A percentile compares a stretch with the other conserved stretches of the same genome.
Evolutionary conservation across 208 protist genomes (phyloP).

Genomic region (Hexamita inflata): DNA sequence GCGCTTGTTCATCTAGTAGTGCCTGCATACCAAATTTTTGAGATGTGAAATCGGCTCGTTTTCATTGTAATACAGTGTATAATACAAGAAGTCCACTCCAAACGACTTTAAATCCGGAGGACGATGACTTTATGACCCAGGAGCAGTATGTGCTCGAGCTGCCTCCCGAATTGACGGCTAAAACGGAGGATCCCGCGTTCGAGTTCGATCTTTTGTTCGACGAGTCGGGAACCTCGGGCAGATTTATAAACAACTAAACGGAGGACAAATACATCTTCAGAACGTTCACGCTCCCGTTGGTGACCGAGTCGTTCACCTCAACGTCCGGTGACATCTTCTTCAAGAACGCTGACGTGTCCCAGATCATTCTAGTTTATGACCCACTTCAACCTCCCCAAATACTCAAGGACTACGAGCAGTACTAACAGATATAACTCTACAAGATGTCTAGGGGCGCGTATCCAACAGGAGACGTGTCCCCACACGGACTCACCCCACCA

Average conservation of each 20-base stretch:
- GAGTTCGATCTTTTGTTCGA: conserved; percentile 18
- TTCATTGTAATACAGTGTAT: too few relatives aligned
- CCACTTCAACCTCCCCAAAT: background rate
- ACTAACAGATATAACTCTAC: background rate
- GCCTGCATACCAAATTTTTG: too few relatives aligned
- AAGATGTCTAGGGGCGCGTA: too few relatives aligned
- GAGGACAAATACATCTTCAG: conserved; percentile 22
- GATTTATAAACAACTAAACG: too few relatives aligned
- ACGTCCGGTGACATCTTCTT: background rate
- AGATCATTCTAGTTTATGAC: conserved; percentile 22
- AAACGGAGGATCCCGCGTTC: background rate
- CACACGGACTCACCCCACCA: conserved; percentile 15
- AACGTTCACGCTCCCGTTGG: background rate
- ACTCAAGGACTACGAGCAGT: conserved; percentile 8
- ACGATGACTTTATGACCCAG: conserved; percentile 18
- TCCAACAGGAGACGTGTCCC: background rate
- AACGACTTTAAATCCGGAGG: too few relatives aligned
- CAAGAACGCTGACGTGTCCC: conserved; percentile 10
- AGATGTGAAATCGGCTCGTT: too few relatives aligned
- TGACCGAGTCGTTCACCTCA: background rate
- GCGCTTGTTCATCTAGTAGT: too few relatives aligned
- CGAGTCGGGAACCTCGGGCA: background rate
- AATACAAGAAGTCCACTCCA: too few relatives aligned
- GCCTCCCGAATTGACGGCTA: background rate
- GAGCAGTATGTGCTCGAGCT: conserved; percentile 20